Conservation (phyloP, 139 green algal genomes). For the Axilococcus clingmanii region DNA sequence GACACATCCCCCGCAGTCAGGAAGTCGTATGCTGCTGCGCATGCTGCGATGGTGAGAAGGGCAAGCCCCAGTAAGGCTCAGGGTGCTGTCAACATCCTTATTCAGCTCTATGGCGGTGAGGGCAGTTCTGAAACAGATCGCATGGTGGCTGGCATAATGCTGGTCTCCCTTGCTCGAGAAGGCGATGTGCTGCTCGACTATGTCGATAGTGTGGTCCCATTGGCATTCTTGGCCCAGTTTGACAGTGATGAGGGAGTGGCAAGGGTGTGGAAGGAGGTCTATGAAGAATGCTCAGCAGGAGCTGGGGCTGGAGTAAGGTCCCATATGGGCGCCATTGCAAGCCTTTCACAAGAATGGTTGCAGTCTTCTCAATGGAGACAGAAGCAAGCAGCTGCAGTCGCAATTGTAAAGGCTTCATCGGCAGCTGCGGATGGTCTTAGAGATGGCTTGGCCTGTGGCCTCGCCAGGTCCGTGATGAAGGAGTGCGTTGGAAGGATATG, state of each 20-base stretch:
- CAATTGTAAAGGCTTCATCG: conserved; percentile 4
- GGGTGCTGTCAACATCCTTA: conserved; percentile 46
- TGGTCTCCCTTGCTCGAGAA: conserved; percentile 50
- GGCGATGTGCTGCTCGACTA: conserved; percentile 43
- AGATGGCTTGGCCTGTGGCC: conserved; percentile 7
- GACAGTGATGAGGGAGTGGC: conserved; percentile 49
- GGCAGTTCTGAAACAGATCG: conserved; percentile 2
- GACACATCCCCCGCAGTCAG: conserved; percentile 57
- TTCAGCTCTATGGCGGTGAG: conserved; percentile 30
- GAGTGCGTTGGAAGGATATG: conserved; percentile 54
- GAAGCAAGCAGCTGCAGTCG: conserved; percentile 47
- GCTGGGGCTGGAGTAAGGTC: conserved; percentile 46
- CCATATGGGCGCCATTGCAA: conserved; percentile 18
- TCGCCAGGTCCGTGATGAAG: conserved; percentile 18
- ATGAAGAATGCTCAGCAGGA: conserved; percentile 57
- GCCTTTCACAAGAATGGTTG: conserved; percentile 1
- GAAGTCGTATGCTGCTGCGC: conserved; percentile 53
- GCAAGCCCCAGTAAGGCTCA: conserved; percentile 38
- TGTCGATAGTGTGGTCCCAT: conserved; percentile 17
- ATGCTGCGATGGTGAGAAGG: conserved; percentile 42
- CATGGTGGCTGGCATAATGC: conserved; percentile 47
- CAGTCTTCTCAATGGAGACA: conserved; percentile 39
- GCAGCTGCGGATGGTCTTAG: conserved; percentile 28
- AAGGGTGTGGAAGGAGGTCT: conserved; percentile 57
- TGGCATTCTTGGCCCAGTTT: conserved; percentile 27